Conservation (phyloP, 192 early-diverging fungal genomes). For the Backusella tuberculispora region DNA sequence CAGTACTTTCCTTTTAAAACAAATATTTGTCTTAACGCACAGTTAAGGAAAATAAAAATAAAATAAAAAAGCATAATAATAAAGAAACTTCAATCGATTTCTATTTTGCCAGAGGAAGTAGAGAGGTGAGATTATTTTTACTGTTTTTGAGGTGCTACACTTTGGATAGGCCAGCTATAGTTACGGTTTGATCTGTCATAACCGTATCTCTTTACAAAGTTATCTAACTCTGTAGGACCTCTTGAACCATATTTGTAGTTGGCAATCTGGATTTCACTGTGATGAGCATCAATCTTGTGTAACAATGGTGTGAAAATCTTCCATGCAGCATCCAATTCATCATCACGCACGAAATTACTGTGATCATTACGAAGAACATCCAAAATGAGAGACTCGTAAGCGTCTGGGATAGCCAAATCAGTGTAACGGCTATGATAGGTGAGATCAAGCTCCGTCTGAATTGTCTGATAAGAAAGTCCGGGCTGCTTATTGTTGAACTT, state of each 20-base stretch:
- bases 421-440: slow-evolving; percentile 90
- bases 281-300: slow-evolving; percentile 78
- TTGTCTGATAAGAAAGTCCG: slow-evolving; percentile 82
- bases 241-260: slow-evolving; percentile 83
- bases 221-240: slow-evolving; percentile 77
- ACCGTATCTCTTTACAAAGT: slow-evolving; percentile 73
- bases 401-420: slow-evolving; percentile 92
- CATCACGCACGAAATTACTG: slow-evolving; percentile 92
- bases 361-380: slow-evolving; percentile 93
- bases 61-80: background rate
- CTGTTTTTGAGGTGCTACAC: slow-evolving; percentile 9
- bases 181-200: background rate
- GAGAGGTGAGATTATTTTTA: background rate
- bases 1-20: slow-evolving; percentile 5
- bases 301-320: slow-evolving; percentile 96
- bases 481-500: slow-evolving; percentile 97
- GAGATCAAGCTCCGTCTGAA: slow-evolving; percentile 92
- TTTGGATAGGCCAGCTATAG: slow-evolving; percentile 23
- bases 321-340: slow-evolving; percentile 96
- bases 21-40: background rate
- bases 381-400: slow-evolving; percentile 93
- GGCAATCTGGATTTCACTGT: slow-evolving; percentile 50
- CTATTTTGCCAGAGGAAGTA: background rate
- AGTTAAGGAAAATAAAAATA: background rate
- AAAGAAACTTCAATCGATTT: background rate